Percentiles rank a stretch among this genome's conserved stretches.
Evolutionary conservation across 1,284 basidiomycete species (phyloP).

Genomic region (Sparassis latifolia): DNA sequence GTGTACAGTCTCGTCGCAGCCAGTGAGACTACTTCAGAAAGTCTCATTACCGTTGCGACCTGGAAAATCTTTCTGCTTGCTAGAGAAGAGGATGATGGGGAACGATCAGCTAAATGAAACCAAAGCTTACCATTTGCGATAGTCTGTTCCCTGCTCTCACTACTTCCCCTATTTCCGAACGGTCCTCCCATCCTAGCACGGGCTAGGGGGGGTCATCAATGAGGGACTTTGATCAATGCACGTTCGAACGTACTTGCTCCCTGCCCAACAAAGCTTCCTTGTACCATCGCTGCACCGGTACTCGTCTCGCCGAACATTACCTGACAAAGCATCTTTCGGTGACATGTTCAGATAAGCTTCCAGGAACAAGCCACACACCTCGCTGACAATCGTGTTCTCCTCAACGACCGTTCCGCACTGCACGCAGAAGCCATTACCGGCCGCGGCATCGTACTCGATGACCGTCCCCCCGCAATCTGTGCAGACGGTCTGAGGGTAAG

Average conservation of each 20-base stretch:
- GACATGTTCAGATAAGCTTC: not conserved
- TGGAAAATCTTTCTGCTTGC: constrained; percentile 79
- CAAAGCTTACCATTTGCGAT: constrained; percentile 70
- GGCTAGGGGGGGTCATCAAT: constrained; percentile 36
- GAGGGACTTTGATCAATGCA: not conserved
- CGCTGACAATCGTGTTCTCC: constrained; percentile 91
- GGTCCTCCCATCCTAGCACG: constrained; percentile 76
- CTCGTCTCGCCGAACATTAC: constrained; percentile 93
- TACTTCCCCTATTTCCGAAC: constrained; percentile 69
- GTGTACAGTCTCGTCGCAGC: constrained; percentile 88
- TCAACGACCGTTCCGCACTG: constrained; percentile 87
- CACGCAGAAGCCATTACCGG: constrained; percentile 80
- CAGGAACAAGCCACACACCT: constrained; percentile 21
- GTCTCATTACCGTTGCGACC: constrained; percentile 71
- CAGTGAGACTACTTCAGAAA: constrained; percentile 77
- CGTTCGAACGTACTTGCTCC: constrained; percentile 71
- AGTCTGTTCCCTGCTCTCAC: constrained; percentile 82
- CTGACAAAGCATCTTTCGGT: constrained; percentile 25
- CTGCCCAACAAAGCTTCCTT: constrained; percentile 91
- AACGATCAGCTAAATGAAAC: not conserved
- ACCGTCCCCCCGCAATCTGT: constrained; percentile 72
- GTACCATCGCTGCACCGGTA: constrained; percentile 90
- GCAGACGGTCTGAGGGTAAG: constrained; percentile 38
- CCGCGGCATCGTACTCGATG: constrained; percentile 76
- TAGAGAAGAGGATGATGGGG: constrained; percentile 23